phyloP scores from a whole-genome alignment of 371 early-diverging fungal species.

The Zychaea mexicana region DNA sequence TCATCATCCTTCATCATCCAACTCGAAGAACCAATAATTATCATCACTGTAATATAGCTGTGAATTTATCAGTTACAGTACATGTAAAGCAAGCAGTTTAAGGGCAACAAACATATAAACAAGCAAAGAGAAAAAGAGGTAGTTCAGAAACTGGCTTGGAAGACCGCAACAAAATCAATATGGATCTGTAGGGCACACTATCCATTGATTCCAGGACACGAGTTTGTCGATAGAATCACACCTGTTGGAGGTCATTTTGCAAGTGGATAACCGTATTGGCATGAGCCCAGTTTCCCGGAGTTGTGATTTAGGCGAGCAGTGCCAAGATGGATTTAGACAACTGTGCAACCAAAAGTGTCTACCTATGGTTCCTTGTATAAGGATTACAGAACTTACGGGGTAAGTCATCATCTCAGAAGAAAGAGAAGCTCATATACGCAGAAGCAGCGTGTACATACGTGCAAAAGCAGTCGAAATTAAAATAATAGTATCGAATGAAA shows the following conservation, averaged over 20 bases:
- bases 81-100: too few relatives aligned
- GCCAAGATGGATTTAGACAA: constrained; percentile 33
- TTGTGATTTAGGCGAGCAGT: constrained; percentile 41
- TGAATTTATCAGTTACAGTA: constrained; percentile 44
- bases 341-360: constrained; percentile 38
- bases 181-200: constrained; percentile 43
- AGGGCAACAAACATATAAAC: too few relatives aligned
- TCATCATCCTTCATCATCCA: too few relatives aligned
- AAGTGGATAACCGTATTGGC: constrained; percentile 75
- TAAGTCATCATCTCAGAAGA: constrained; percentile 14
- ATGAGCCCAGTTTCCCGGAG: constrained; percentile 60
- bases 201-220: constrained; percentile 77
- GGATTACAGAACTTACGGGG: constrained; percentile 47
- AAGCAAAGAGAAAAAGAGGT: too few relatives aligned
- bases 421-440: background rate
- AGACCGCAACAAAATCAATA: constrained; percentile 8
- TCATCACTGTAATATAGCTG: too few relatives aligned
- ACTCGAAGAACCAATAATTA: too few relatives aligned
- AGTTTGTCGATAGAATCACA: constrained; percentile 67
- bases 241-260: constrained; percentile 54
- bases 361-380: constrained; percentile 51
- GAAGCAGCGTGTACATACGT: too few relatives aligned
- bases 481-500: background rate
- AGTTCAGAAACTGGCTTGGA: background rate
- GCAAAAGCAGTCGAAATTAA: too few relatives aligned